Evolutionary conservation across 2,329 filamentous ascomycete species (phyloP), one percentile per base, ranked within the genome.

Genomic region (Diaporthe vaccinii): DNA sequence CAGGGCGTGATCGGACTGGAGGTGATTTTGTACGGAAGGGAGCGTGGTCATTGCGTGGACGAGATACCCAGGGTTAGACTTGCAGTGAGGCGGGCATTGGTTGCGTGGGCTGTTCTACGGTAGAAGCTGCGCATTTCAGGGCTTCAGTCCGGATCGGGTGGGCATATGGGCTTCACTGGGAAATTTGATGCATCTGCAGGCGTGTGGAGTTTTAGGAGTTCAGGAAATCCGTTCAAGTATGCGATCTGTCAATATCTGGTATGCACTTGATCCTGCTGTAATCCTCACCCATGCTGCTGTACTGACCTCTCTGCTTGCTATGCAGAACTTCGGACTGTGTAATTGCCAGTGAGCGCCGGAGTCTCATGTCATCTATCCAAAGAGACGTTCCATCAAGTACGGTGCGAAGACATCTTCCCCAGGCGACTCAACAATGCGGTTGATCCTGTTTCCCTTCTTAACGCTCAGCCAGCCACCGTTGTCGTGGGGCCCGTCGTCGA

Each of bases 391-490:
- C 84, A 96, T 86, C 79, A 95, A 82, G 77, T 92, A 87, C 49
- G 87, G 86, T 49, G 91, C 93, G 85, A 96, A 95, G 55, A 85
- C 84, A 10, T 92, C 88, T 79, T 90, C 88, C 2, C 93, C 95
- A 0, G 94, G 95, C 77, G 93, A 90, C 36, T 84, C 85, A 68
- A 94, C 88, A 83, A 96, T 93, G 81, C 95, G 90, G 83, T 91
- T 90, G 78, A 99, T 89, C 73, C 94, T 89, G 85, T 98, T 99
- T 8, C 96, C 95, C 80, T 91, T 92, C 78, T 86, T 87, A 20
- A 85, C 82, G 82, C 93, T 95, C 80, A 97, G 83, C 97, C 97
- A 98, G 71, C 86, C 93, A 86, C 79, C 90, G 84, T 84, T 91
- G 83, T 98, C 96, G 55, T 93, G 94, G 0, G 92, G 88, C 41